Percentiles rank a stretch among this genome's conserved stretches.
phyloP scores from a whole-genome alignment of 2,329 filamentous ascomycete species.

The Fusarium guadeloupense region DNA sequence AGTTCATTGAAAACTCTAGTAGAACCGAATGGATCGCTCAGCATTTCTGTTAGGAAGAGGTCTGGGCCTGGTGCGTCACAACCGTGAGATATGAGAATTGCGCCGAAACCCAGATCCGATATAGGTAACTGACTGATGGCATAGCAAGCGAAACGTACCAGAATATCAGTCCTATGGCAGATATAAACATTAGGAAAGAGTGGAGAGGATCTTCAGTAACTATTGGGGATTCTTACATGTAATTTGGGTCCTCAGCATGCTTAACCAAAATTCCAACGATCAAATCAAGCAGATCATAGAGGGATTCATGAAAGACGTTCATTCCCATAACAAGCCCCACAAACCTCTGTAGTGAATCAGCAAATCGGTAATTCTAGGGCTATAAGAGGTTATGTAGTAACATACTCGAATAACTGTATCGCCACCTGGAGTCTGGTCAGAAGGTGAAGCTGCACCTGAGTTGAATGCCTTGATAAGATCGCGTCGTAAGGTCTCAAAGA shows the following conservation, averaged over 20 bases:
- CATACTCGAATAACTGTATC: not conserved
- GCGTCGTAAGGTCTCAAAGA: not conserved
- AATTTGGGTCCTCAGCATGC: not conserved
- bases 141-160: too few relatives aligned
- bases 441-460: not conserved
- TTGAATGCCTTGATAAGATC: not conserved
- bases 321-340: rapidly evolving
- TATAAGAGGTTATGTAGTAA: too few relatives aligned
- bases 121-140: too few relatives aligned
- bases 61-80: not conserved
- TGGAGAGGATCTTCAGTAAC: too few relatives aligned
- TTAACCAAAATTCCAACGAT: not conserved
- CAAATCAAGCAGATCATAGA: not conserved
- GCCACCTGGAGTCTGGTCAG: not conserved
- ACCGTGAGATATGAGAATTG: not conserved
- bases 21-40: rapidly evolving
- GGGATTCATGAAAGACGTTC: not conserved
- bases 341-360: not conserved
- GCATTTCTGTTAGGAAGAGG: not conserved
- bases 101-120: not conserved
- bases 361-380: not conserved
- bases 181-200: too few relatives aligned
- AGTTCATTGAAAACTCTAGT: not conserved
- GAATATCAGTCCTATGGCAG: not conserved
- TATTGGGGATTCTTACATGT: not conserved